Base-by-base conservation (phyloP, 352 stramenopile genomes). In the Phytophthora nicotianae region DNA sequence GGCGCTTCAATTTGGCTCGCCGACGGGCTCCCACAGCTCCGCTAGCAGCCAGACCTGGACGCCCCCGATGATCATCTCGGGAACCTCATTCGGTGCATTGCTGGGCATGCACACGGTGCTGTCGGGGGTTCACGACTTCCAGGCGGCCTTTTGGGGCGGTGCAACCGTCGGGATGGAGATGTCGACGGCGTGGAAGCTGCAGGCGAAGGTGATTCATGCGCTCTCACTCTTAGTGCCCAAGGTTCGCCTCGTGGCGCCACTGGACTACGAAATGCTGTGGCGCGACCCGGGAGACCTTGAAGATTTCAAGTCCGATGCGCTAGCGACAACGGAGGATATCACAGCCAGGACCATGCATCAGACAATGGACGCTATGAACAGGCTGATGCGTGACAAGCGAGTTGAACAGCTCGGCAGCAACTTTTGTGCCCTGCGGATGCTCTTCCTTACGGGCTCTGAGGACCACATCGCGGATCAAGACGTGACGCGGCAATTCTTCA, bases 51-150 rank as follows among this genome's bases (percentile, higher is more conserved):
- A 24, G 13, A 46, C 16, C 24, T 27, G 14, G 13, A 45, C 35
- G 23, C 55, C 64, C 27, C 71, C 75, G 43, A 55, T 88, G 21
- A 61, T 86, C 52, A 76, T 90, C 49, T 79, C 80, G 42, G 77
- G 77, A 33, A 76, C 79, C 27, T 84, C 73, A 23, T 89, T 80
- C 50, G 80, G 80, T 13, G 65, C 65, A 42, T 66, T 89, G 23
- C 56, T 89, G 16, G 76, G 70, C 0, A 58, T 84, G 20, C 78
- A 85, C 65, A 78, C 68, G 4, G 54, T 80, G n/a, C 62, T 87
- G 24, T 79, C 72, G 19, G 65, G 65, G 0, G 14, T 32, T 14
- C 75, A 88, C 55, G 26, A 71, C 40, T 86, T 90, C 61, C 38
- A 65, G 16, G 80, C 66, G 10, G 63, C 75, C 16, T 66, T 86